phyloP scores from a whole-genome alignment of 345 rosid species.

The Draba incana region DNA sequence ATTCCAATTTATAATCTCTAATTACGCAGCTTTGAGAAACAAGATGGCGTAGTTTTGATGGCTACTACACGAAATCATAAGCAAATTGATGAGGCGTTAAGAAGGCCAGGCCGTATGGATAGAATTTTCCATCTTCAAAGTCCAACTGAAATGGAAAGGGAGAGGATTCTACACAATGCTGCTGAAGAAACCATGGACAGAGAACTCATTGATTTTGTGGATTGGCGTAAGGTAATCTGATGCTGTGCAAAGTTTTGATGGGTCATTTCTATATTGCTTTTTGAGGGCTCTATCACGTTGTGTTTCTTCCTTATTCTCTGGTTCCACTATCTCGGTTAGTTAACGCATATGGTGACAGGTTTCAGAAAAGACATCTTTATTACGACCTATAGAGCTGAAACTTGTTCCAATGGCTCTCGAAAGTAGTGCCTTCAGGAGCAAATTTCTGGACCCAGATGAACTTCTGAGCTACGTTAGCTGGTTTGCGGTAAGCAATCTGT shows the following conservation, averaged over 20 bases:
- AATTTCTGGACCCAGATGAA: conserved; percentile 88
- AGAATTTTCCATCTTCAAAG: conserved; percentile 87
- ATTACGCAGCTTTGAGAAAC: conserved; percentile 83
- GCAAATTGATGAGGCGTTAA: conserved; percentile 91
- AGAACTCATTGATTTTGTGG: conserved; percentile 73
- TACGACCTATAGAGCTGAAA: conserved; percentile 85
- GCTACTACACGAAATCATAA: conserved; percentile 90
- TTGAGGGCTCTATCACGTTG: conserved; percentile 10
- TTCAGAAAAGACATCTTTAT: conserved; percentile 84
- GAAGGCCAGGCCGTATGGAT: conserved; percentile 97
- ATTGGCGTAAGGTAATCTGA: conserved; percentile 80
- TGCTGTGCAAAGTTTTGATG: conserved; percentile 23
- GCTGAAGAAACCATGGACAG: conserved; percentile 91
- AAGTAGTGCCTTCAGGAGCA: conserved; percentile 93
- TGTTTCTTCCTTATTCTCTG: conserved; percentile 21
- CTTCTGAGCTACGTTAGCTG: conserved; percentile 87
- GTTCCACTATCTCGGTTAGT: conserved; percentile 35
- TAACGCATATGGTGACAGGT: conserved; percentile 57
- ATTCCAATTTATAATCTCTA: conserved; percentile 14
- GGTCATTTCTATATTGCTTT: conserved; percentile 14
- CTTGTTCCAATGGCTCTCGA: conserved; percentile 92
- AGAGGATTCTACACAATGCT: conserved; percentile 69
- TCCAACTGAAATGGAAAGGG: conserved; percentile 91
- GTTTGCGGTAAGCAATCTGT: conserved; percentile 75
- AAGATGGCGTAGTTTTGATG: conserved; percentile 98